Conservation (phyloP, 495 filamentous ascomycete genomes). For the Talaromyces adpressus region DNA sequence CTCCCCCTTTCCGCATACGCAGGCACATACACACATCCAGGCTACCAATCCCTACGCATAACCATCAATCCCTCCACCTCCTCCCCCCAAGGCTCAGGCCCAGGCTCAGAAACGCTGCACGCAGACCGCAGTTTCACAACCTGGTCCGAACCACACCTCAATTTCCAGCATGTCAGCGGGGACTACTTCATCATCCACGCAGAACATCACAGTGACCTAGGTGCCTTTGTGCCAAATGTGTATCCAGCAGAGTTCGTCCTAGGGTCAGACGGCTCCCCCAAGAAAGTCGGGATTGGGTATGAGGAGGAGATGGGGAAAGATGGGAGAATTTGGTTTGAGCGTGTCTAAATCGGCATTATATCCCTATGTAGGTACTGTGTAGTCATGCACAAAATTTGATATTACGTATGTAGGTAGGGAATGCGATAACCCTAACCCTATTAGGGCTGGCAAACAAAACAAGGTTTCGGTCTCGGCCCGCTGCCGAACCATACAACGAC, state of each 20-base stretch:
- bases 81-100: too few relatives aligned
- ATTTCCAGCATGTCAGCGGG: constrained; percentile 15
- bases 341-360: neutral
- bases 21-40: constrained; percentile 11
- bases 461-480: neutral
- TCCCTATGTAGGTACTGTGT: too few relatives aligned
- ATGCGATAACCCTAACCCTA: too few relatives aligned
- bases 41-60: constrained; percentile 10
- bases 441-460: neutral
- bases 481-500: neutral
- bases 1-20: constrained; percentile 7
- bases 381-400: too few relatives aligned
- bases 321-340: constrained; percentile 14
- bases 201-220: neutral
- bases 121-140: constrained; percentile 3
- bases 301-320: constrained; percentile 13
- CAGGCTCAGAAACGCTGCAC: neutral
- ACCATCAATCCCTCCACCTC: neutral
- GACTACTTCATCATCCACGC: constrained; percentile 14
- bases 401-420: too few relatives aligned
- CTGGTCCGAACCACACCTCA: constrained; percentile 4
- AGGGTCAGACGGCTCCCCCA: constrained; percentile 21
- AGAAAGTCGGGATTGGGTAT: constrained; percentile 18
- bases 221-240: neutral
- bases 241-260: constrained; percentile 24